Base-by-base conservation (phyloP, 345 rosid genomes). In the Moringa oleifera region DNA sequence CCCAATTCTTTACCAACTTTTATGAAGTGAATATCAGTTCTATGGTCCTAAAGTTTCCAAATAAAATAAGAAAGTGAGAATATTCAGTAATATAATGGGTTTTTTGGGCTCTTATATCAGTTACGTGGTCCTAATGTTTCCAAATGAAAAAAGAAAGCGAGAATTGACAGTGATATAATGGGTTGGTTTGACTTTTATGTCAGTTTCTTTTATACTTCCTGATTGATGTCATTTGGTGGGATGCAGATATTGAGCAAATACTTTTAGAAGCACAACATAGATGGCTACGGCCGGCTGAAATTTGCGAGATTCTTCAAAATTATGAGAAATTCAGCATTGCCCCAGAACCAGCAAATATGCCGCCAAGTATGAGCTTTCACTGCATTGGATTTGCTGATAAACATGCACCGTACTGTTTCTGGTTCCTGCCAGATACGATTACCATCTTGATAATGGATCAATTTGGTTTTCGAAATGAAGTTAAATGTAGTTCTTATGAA, bases 271-370 rank as follows among this genome's bases (percentile, higher is more conserved):
- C 99, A 20, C 84, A 90, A 12, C 71, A 81, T 67, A 78, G 99
- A 69, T 94, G 99, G 99, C 80, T 94, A 46, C 85, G 99, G 11
- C 96, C 99, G 18, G 86, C 92, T 63, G 99, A 94, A 77, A 90
- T 94, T 51, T 86, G 96, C 74, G 92, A 94, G 80, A 88, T 94
- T 67, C 85, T 94, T 64, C 77, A 71, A 66, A 88, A 85, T 62
- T 75, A 83, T 70, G 69, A 76, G 65, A 69, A 66, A 0, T 90
- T 88, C 59, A 74, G 59, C 31, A 88, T 90, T 77, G 83, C 96
- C 9, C 75, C 94, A 0, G 97, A 94, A 71, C 86, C 99, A 55
- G 81, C 86, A 57, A 73, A 80, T 55, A 66, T 28, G 76, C 97
- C 99, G 1, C 59, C 82, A 28, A 94, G 99, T 94, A 86, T 65